phyloP scores from a whole-genome alignment of 495 filamentous ascomycete genomes.

The Neurospora sublineolata region DNA sequence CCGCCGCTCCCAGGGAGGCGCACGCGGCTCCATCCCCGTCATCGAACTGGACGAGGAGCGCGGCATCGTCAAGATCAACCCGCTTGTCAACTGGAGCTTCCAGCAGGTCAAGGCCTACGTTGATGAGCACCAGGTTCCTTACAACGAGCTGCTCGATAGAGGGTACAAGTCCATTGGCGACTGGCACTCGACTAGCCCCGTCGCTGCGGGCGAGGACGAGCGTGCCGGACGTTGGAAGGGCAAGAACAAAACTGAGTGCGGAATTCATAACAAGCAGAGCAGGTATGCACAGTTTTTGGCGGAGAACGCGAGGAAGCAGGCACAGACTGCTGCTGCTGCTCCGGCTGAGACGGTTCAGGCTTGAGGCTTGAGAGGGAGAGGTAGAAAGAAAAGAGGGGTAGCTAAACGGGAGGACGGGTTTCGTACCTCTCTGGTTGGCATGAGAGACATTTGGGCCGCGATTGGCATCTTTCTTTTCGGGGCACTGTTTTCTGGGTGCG shows the following conservation, averaged over 20 bases:
- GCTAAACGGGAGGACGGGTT: not conserved
- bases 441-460: not conserved
- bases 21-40: constrained; percentile 77
- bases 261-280: constrained; percentile 92
- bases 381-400: not conserved
- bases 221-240: constrained; percentile 97
- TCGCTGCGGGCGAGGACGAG: constrained; percentile 87
- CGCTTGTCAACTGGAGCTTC: constrained; percentile 94
- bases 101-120: constrained; percentile 80
- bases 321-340: not conserved
- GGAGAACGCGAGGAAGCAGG: constrained; percentile 56
- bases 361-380: not conserved
- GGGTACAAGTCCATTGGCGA: constrained; percentile 97
- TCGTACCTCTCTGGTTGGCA: not conserved
- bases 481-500: not conserved
- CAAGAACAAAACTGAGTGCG: constrained; percentile 87
- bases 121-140: constrained; percentile 75
- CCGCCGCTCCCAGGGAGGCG: constrained; percentile 82
- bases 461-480: not conserved
- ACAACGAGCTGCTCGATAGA: constrained; percentile 78
- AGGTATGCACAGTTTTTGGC: constrained; percentile 78
- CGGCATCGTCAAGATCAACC: constrained; percentile 94
- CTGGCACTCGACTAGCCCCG: constrained; percentile 92
- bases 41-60: constrained; percentile 80
- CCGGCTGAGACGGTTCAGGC: not conserved